Conservation (phyloP, 805 yeast genomes). For the Maudiozyma serrabonitensis region DNA sequence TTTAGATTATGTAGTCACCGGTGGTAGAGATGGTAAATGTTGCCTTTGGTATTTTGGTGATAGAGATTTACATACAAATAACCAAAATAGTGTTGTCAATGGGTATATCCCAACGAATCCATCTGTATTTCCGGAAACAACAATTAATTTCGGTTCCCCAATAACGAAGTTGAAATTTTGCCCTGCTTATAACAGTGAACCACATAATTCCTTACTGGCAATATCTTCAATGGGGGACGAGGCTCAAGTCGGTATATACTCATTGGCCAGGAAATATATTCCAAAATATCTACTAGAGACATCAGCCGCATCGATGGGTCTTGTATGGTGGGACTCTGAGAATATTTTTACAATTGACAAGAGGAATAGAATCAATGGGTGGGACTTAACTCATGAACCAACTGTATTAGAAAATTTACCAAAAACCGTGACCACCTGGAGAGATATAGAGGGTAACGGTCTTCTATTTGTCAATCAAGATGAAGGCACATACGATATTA, state of each 20-base stretch:
- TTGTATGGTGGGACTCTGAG: constrained; percentile 30
- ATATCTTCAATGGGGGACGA: constrained; percentile 64
- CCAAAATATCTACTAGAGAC: constrained; percentile 43
- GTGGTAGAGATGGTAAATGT: constrained; percentile 73
- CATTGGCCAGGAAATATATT: constrained; percentile 57
- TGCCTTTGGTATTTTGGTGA: constrained; percentile 30
- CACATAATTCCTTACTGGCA: constrained; percentile 59
- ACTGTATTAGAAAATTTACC: constrained; percentile 23
- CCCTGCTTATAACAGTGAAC: constrained; percentile 23
- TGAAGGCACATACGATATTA: constrained; percentile 17
- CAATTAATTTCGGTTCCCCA: constrained; percentile 66
- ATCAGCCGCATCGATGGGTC: constrained; percentile 24
- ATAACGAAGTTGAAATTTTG: constrained; percentile 44
- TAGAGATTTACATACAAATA: constrained; percentile 16
- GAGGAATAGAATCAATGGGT: constrained; percentile 24
- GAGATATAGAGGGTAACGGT: constrained; percentile 31
- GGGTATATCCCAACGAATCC: constrained; percentile 14
- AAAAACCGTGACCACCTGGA: constrained; percentile 24
- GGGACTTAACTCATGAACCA: constrained; percentile 26
- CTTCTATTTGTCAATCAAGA: constrained; percentile 23
- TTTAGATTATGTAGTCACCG: constrained; percentile 71
- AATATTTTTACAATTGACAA: constrained; percentile 28
- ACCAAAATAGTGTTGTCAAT: constrained; percentile 48
- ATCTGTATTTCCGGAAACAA: constrained; percentile 49
- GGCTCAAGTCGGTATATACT: constrained; percentile 58